phyloP scores from a whole-genome alignment of 306 rosid genomes.

The Rosa multiflora region DNA sequence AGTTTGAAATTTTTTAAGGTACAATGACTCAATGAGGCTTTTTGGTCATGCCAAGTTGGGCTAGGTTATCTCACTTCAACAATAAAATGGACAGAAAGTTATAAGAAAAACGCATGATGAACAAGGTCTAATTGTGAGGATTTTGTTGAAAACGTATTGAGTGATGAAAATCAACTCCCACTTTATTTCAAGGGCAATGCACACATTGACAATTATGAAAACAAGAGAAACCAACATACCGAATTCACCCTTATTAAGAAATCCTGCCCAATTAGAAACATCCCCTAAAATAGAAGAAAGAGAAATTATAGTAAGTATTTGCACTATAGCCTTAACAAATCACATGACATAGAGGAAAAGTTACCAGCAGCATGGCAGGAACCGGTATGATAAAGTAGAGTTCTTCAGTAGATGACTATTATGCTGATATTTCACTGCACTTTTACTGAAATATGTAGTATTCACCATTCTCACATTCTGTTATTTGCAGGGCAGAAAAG shows the following conservation, averaged over 20 bases:
- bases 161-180: background rate
- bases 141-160: background rate
- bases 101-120: background rate
- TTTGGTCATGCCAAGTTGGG: background rate
- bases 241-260: slow-evolving; percentile 44
- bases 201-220: background rate
- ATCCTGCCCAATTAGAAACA: slow-evolving; percentile 67
- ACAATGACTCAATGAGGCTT: background rate
- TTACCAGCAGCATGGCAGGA: slow-evolving; percentile 79
- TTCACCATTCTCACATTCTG: no score
- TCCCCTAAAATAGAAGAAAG: slow-evolving; percentile 53
- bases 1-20: background rate
- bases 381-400: slow-evolving; percentile 63
- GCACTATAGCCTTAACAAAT: slow-evolving; percentile 18
- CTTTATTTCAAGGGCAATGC: background rate
- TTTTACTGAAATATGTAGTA: no score
- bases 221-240: slow-evolving; percentile 43
- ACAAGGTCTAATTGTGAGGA: background rate
- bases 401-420: no score
- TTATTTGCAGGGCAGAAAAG: no score
- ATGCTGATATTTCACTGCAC: no score
- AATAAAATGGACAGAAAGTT: background rate
- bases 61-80: background rate
- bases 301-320: slow-evolving; percentile 25
- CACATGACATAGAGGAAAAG: slow-evolving; percentile 26